Percentiles rank a stretch among this genome's conserved stretches.
These are phyloP conservation scores for Alternaria sp. DNA, from an alignment of 2,329 filamentous ascomycete species.

Conservation along the genomic window DNA sequence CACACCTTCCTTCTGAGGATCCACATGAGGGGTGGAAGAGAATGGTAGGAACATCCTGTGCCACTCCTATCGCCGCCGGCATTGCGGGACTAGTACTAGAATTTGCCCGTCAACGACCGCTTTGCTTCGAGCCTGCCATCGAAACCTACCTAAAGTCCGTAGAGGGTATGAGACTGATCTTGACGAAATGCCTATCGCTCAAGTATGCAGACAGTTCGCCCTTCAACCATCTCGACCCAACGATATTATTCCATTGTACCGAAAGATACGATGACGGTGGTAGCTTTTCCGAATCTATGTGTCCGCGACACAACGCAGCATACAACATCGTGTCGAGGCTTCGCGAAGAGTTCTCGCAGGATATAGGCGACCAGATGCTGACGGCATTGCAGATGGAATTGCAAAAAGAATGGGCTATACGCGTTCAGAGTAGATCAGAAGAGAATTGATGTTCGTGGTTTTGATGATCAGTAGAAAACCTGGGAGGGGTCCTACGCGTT, in stretches of 20 bases:
- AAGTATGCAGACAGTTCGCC: neutral
- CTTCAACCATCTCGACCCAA: neutral
- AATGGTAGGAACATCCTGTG: conserved; percentile 12
- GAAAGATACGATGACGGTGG: neutral
- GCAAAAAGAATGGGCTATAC: neutral
- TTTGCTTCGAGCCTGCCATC: neutral
- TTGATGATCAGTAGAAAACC: neutral
- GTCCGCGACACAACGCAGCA: neutral
- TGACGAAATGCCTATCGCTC: neutral
- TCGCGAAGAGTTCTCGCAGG: neutral
- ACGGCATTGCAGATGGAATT: neutral
- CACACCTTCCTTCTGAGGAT: neutral
- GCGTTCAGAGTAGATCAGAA: neutral
- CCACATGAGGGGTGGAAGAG: neutral
- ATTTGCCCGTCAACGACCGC: conserved; percentile 13
- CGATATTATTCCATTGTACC: neutral
- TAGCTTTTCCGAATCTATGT: neutral
- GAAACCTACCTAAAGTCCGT: neutral
- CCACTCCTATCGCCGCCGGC: conserved; percentile 18
- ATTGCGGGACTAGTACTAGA: conserved; percentile 16
- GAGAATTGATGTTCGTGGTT: neutral
- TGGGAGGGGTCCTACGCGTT: neutral
- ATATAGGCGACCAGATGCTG: neutral
- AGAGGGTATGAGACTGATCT: neutral
- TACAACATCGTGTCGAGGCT: neutral